Conservation (phyloP, 106 monocot genomes). For the Dioscorea alata region DNA sequence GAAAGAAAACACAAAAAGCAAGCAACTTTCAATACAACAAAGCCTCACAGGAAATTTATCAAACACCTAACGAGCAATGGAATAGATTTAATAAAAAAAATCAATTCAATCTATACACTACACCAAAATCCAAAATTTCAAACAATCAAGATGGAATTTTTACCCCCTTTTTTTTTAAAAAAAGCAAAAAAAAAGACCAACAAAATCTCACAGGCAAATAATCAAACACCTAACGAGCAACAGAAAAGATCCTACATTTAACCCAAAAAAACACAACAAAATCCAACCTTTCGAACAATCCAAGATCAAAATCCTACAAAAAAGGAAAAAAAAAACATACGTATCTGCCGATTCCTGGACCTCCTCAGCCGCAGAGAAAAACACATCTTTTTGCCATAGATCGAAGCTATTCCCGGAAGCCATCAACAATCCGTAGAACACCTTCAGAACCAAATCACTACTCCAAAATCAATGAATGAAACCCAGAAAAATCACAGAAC, state of each 20-base stretch:
- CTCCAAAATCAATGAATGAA: no score
- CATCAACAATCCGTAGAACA: slow-evolving; percentile 10
- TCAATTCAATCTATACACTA: background rate
- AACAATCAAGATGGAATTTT: background rate
- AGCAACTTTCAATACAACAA: background rate
- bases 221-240: slow-evolving; percentile 9
- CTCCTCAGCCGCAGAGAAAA: slow-evolving; percentile 81
- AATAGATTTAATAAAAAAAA: background rate
- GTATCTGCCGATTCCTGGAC: slow-evolving; percentile 81
- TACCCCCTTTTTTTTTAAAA: no score
- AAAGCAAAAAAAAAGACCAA: background rate
- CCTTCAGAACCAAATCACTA: background rate
- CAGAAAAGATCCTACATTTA: background rate
- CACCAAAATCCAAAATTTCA: slow-evolving; percentile 5
- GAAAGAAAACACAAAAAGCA: background rate
- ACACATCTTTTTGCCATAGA: slow-evolving; percentile 81
- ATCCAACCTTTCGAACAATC: background rate
- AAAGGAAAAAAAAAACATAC: slow-evolving; percentile 12
- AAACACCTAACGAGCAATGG: slow-evolving; percentile 1
- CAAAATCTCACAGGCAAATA: slow-evolving; percentile 11
- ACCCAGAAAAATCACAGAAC: no score
- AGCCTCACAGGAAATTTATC: slow-evolving; percentile 8
- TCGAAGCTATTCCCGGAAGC: slow-evolving; percentile 44
- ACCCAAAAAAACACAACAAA: background rate
- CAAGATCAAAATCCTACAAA: background rate